Conservation (phyloP, 805 yeast genomes). For the Candida corydali region DNA sequence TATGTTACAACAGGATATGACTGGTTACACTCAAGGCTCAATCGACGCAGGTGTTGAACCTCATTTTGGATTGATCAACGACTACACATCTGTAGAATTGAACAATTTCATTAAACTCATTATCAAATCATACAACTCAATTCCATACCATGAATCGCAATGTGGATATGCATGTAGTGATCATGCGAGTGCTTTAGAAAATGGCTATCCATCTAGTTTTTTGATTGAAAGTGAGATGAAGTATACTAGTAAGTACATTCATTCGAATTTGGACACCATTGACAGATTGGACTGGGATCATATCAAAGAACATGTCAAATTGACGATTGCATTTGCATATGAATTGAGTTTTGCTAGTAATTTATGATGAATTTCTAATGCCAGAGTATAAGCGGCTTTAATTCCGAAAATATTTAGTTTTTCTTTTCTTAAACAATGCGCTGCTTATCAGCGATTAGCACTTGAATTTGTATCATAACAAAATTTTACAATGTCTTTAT, state of each 20-base stretch:
- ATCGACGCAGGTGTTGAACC: conserved; percentile 49
- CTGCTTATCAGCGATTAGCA: conserved; percentile 2
- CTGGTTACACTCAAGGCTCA: conserved; percentile 64
- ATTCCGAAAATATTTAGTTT: too few species aligned
- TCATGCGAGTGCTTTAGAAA: conserved; percentile 79
- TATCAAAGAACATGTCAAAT: conserved; percentile 73
- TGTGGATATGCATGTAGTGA: conserved; percentile 96
- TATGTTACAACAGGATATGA: conserved; percentile 94
- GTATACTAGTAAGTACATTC: conserved; percentile 65
- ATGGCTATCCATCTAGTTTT: conserved; percentile 82
- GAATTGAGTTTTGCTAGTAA: conserved; percentile 54
- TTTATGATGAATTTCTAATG: conserved; percentile 3
- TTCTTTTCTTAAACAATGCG: background rate
- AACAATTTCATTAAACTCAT: conserved; percentile 60
- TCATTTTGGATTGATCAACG: conserved; percentile 77
- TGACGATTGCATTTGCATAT: conserved; percentile 66
- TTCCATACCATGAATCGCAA: conserved; percentile 66
- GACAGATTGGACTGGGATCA: conserved; percentile 77
- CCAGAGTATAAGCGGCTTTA: background rate
- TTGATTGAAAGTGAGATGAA: conserved; percentile 74
- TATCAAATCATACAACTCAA: conserved; percentile 57
- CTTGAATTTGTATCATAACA: conserved; percentile 1
- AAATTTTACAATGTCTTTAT: background rate
- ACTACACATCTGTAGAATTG: conserved; percentile 54
- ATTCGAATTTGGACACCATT: conserved; percentile 72